Conservation (phyloP, 768 basidiomycete species). For the Pleurotus platypus region DNA sequence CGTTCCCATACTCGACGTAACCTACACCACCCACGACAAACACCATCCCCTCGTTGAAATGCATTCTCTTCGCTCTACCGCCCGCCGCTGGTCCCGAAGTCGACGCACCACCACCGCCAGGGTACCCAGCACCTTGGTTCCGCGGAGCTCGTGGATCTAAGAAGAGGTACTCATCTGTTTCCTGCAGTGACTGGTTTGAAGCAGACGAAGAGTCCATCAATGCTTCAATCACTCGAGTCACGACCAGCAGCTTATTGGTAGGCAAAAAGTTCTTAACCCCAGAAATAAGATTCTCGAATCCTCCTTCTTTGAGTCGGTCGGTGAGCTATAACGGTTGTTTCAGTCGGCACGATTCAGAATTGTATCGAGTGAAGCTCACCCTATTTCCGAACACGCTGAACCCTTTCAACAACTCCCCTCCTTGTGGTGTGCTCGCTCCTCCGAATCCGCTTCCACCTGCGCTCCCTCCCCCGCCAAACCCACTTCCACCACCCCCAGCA, state of each 20-base stretch:
- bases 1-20: conserved; percentile 95
- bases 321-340: conserved; percentile 50
- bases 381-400: conserved; percentile 90
- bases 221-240: conserved; percentile 91
- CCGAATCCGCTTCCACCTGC: conserved; percentile 1
- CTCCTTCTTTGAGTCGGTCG: conserved; percentile 89
- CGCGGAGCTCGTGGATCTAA: conserved; percentile 87
- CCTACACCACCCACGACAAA: conserved; percentile 97
- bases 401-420: conserved; percentile 85
- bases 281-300: conserved; percentile 94
- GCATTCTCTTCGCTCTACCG: conserved; percentile 50
- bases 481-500: conserved; percentile 46
- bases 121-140: conserved; percentile 37
- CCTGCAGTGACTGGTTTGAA: conserved; percentile 89
- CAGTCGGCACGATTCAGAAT: not conserved
- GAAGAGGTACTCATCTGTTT: conserved; percentile 94
- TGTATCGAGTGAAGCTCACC: conserved; percentile 38
- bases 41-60: conserved; percentile 84
- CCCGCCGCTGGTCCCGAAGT: not conserved
- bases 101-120: conserved; percentile 33
- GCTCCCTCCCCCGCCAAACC: conserved; percentile 43
- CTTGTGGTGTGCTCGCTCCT: conserved; percentile 5
- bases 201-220: conserved; percentile 96
- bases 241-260: conserved; percentile 86
- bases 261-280: conserved; percentile 98